These are phyloP conservation scores for Alternaria arborescens DNA, from an alignment of 2,329 filamentous ascomycete species.

Conservation along the genomic window DNA sequence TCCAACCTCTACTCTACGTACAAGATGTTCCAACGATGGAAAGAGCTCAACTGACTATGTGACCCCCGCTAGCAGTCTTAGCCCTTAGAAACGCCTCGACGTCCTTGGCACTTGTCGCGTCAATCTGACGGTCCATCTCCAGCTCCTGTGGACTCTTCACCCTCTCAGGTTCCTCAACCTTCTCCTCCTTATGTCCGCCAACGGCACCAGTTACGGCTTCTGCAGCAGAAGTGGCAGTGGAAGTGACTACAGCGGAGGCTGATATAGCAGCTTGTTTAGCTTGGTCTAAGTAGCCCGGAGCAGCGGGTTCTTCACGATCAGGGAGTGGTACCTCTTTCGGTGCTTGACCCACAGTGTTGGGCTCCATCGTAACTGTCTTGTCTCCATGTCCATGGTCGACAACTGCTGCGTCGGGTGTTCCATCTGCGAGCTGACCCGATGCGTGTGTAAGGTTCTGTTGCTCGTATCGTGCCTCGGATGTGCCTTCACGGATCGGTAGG, in stretches of 20 bases:
- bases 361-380: conserved; percentile 58
- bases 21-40: background rate
- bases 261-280: conserved; percentile 52
- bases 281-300: conserved; percentile 53
- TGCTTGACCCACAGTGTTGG: conserved; percentile 58
- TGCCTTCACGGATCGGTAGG: conserved; percentile 51
- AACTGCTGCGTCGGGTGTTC: conserved; percentile 53
- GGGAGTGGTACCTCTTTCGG: conserved; percentile 56
- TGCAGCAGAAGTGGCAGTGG: conserved; percentile 45
- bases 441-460: conserved; percentile 57
- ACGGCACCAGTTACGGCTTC: conserved; percentile 39
- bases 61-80: conserved; percentile 20
- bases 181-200: conserved; percentile 34
- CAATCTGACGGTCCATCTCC: conserved; percentile 41
- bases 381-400: conserved; percentile 56
- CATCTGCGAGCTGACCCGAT: conserved; percentile 51
- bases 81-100: conserved; percentile 47
- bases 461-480: conserved; percentile 52
- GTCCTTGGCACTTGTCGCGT: conserved; percentile 36
- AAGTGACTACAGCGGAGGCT: conserved; percentile 37
- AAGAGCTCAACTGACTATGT: background rate
- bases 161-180: conserved; percentile 19
- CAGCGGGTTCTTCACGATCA: conserved; percentile 42
- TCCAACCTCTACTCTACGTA: background rate
- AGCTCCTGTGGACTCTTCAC: conserved; percentile 44